phyloP scores from a whole-genome alignment of 139 green algal species.

The Pseudopediastrum boryanum region DNA sequence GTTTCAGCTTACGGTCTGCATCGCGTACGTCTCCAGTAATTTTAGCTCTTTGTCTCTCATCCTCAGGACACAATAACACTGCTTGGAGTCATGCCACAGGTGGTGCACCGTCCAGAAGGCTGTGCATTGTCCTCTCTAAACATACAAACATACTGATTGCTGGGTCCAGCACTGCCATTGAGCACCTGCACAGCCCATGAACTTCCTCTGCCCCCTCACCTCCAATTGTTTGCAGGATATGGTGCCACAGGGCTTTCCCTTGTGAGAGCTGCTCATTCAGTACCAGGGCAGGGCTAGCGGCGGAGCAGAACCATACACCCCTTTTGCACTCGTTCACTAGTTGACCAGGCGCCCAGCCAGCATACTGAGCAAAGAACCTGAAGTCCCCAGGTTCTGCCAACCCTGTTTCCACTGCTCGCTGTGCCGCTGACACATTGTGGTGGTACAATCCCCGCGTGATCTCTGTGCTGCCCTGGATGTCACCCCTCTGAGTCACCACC shows the following conservation, averaged over 20 bases:
- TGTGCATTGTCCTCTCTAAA: no score
- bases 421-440: conserved; percentile 25
- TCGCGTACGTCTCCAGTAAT: no score
- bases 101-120: no score
- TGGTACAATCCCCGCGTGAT: conserved; percentile 26
- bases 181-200: conserved; percentile 12
- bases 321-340: conserved; percentile 23
- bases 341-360: conserved; percentile 31
- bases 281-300: conserved; percentile 26
- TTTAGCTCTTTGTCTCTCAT: no score
- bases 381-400: conserved; percentile 20
- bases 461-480: conserved; percentile 17
- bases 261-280: conserved; percentile 22
- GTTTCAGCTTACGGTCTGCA: no score
- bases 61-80: no score
- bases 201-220: not conserved
- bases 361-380: conserved; percentile 36
- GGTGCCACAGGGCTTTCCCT: conserved; percentile 23
- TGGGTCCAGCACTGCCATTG: no score
- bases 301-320: conserved; percentile 35
- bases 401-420: conserved; percentile 1
- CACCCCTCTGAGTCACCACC: conserved; percentile 21
- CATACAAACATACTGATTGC: no score
- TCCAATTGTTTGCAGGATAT: conserved; percentile 25
- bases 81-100: no score